Conservation (phyloP, 177 flowering plant genomes). For the Vitis hybrid region DNA sequence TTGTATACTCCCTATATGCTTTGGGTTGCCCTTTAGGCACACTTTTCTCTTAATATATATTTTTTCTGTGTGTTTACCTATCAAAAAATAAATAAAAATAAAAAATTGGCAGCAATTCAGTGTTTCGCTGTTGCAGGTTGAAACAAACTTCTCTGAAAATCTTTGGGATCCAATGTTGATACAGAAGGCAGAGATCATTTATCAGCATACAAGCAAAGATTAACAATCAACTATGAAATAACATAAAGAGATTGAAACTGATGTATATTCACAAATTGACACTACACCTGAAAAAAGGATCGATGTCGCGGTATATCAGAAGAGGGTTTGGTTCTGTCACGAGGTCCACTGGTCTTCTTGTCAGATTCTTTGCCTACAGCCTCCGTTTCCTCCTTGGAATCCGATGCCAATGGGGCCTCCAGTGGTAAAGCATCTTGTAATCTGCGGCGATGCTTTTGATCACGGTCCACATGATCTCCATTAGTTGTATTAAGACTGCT, state of each 20-base stretch:
- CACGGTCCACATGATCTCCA: constrained; percentile 29
- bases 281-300: constrained; percentile 65
- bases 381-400: constrained; percentile 35
- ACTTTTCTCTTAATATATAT: too few relatives aligned
- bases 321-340: constrained; percentile 33
- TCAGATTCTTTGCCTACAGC: constrained; percentile 31
- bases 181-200: background rate
- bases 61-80: too few relatives aligned
- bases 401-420: constrained; percentile 39
- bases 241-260: background rate
- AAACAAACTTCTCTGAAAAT: background rate
- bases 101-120: background rate
- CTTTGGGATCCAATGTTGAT: background rate
- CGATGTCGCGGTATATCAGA: constrained; percentile 52
- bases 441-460: constrained; percentile 47
- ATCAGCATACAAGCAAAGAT: background rate
- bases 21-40: too few relatives aligned
- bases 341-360: constrained; percentile 31
- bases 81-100: too few relatives aligned
- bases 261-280: constrained; percentile 1
- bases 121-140: background rate
- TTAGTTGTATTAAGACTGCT: constrained; percentile 31
- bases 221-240: background rate
- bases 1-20: too few relatives aligned
- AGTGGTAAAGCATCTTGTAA: constrained; percentile 59